A percentile compares a stretch with the other conserved stretches of the same genome.
phyloP scores from a whole-genome alignment of 805 yeast genomes.

The Danielozyma ontarioensis region DNA sequence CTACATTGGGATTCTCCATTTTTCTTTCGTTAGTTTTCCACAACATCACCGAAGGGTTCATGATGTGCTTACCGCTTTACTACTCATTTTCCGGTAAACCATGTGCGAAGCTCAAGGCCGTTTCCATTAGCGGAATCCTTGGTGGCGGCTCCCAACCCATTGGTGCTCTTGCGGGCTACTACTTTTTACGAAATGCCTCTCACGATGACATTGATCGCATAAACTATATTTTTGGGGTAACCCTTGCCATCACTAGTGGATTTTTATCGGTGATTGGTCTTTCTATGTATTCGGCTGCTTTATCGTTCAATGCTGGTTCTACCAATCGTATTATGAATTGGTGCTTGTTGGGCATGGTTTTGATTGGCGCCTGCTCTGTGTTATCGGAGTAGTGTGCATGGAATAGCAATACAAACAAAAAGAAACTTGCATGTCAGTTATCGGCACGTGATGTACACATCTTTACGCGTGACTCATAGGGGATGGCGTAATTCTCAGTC shows the following conservation, averaged over 20 bases:
- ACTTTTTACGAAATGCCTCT: slow-evolving; percentile 28
- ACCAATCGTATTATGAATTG: slow-evolving; percentile 55
- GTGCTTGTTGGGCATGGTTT: slow-evolving; percentile 54
- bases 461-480: too few species aligned
- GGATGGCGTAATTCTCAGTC: too few species aligned
- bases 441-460: too few species aligned
- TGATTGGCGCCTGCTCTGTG: slow-evolving; percentile 47
- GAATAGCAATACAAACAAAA: too few species aligned
- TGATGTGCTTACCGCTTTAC: slow-evolving; percentile 87
- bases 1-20: slow-evolving; percentile 66
- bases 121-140: slow-evolving; percentile 56
- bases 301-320: slow-evolving; percentile 66
- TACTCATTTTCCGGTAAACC: slow-evolving; percentile 55
- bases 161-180: slow-evolving; percentile 74
- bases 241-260: slow-evolving; percentile 76
- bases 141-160: slow-evolving; percentile 87
- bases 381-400: slow-evolving; percentile 11
- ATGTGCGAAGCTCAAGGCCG: slow-evolving; percentile 47
- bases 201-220: slow-evolving; percentile 28
- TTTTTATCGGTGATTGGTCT: slow-evolving; percentile 76
- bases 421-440: too few species aligned
- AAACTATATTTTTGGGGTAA: slow-evolving; percentile 48
- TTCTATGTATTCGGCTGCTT: slow-evolving; percentile 82
- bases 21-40: slow-evolving; percentile 84
- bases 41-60: slow-evolving; percentile 90